Evolutionary conservation across 2,329 filamentous ascomycete species (phyloP).

Genomic region (Hypoxylon sp.): DNA sequence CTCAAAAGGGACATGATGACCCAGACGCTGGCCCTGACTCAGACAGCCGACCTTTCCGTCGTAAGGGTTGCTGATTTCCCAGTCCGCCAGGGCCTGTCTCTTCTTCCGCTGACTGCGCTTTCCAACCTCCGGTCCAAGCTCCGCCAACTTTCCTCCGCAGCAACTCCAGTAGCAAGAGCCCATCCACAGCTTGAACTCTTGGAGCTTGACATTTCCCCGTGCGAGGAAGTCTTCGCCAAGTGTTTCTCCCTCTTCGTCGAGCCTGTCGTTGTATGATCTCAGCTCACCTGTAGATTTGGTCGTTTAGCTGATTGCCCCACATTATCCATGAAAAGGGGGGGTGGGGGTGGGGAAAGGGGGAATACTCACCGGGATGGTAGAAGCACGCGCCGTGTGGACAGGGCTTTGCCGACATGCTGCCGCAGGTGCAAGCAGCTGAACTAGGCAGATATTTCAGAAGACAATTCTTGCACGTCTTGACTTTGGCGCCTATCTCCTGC

Average conservation of each 20-base stretch:
- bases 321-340: too few species aligned
- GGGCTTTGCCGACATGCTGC: background rate
- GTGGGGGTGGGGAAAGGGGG: too few species aligned
- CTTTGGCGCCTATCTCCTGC: background rate
- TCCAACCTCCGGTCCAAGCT: background rate
- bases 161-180: slow-evolving; percentile 30
- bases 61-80: slow-evolving; percentile 12
- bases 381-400: slow-evolving; percentile 7
- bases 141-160: slow-evolving; percentile 21
- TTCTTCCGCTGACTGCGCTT: slow-evolving; percentile 27
- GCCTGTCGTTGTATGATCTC: slow-evolving; percentile 1
- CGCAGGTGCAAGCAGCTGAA: background rate
- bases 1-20: background rate
- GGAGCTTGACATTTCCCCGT: slow-evolving; percentile 1
- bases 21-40: background rate
- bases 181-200: slow-evolving; percentile 27
- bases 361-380: slow-evolving; percentile 34
- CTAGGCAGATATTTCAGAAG: slow-evolving; percentile 7
- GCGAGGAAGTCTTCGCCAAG: slow-evolving; percentile 2
- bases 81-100: background rate
- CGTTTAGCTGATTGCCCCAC: background rate
- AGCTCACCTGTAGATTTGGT: slow-evolving; percentile 16
- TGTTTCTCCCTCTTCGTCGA: background rate
- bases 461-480: slow-evolving; percentile 31
- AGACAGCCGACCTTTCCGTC: slow-evolving; percentile 25